Evolutionary conservation across 805 yeast genomes (phyloP).

Genomic region (Jamesozyma jinghongensis): DNA sequence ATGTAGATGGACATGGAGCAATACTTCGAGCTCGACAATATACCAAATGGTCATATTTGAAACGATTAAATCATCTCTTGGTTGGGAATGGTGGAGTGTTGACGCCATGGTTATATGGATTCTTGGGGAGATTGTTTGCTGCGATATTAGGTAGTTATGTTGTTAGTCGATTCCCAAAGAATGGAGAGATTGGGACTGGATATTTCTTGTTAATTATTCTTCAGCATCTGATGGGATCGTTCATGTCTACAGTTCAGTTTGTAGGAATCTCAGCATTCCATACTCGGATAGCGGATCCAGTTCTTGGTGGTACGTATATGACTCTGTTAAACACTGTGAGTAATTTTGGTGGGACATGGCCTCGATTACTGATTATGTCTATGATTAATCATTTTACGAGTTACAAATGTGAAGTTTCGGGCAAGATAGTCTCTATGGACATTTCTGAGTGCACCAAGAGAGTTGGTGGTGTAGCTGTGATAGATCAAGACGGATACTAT

Average conservation of each 20-base stretch:
- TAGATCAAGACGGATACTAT: conserved; percentile 74
- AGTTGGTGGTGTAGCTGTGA: conserved; percentile 45
- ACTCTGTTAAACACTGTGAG: conserved; percentile 87
- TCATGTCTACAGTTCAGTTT: conserved; percentile 92
- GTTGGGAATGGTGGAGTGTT: conserved; percentile 46
- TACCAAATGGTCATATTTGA: conserved; percentile 10
- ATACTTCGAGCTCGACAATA: conserved; percentile 1
- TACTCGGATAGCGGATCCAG: conserved; percentile 90
- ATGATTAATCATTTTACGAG: conserved; percentile 73
- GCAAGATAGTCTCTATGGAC: neutral
- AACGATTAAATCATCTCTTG: conserved; percentile 13
- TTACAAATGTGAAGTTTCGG: conserved; percentile 42
- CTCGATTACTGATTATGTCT: conserved; percentile 66
- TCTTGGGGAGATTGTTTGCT: conserved; percentile 67
- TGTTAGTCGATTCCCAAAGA: conserved; percentile 61
- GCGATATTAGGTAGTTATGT: conserved; percentile 69
- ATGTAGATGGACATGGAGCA: conserved; percentile 3
- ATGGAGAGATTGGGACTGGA: conserved; percentile 35
- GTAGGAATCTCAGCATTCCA: conserved; percentile 93
- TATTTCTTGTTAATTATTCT: conserved; percentile 67
- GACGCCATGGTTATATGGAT: conserved; percentile 85
- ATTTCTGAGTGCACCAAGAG: conserved; percentile 11
- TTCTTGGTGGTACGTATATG: conserved; percentile 97
- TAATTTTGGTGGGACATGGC: conserved; percentile 98
- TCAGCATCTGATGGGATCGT: conserved; percentile 79